Percentiles rank a stretch among this genome's conserved stretches.
Conservation (phyloP, 257 asterid genomes). For the Leonotis leonurus region DNA sequence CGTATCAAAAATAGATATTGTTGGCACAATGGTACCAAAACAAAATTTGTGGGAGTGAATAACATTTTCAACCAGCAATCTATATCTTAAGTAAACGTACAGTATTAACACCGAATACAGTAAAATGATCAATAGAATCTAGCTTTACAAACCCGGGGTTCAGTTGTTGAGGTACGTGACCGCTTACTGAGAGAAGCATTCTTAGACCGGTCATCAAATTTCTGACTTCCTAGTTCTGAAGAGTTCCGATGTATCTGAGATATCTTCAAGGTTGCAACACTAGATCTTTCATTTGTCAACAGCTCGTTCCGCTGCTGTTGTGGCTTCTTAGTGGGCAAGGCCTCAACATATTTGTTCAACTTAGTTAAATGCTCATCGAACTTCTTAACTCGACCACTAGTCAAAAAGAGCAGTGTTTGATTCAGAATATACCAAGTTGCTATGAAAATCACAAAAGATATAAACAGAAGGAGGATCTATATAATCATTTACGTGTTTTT, state of each 20-base stretch:
- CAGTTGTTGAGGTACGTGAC: conserved; percentile 77
- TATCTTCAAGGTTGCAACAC: conserved; percentile 55
- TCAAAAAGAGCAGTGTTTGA: conserved; percentile 26
- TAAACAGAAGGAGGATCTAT: neutral
- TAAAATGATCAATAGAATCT: conserved; percentile 20
- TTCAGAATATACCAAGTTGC: conserved; percentile 13
- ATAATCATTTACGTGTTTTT: neutral
- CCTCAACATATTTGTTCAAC: conserved; percentile 53
- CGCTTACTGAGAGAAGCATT: conserved; percentile 74
- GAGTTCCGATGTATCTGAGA: conserved; percentile 65
- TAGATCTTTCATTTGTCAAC: conserved; percentile 61
- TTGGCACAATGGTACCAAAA: neutral
- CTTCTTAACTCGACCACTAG: conserved; percentile 75
- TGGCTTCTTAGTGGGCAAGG: conserved; percentile 59
- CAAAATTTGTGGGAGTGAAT: neutral
- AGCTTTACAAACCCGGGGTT: conserved; percentile 70
- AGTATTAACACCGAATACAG: conserved; percentile 4
- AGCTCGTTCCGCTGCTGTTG: conserved; percentile 55
- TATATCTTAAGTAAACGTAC: neutral
- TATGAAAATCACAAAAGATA: neutral
- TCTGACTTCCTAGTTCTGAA: conserved; percentile 51
- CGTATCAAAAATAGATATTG: conserved; percentile 1
- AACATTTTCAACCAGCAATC: neutral
- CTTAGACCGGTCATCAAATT: conserved; percentile 76
- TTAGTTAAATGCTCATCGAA: conserved; percentile 65